Evolutionary conservation across 2,329 filamentous ascomycete species (phyloP), one percentile per base, ranked within the genome.

Genomic region (Claviceps sp.): DNA sequence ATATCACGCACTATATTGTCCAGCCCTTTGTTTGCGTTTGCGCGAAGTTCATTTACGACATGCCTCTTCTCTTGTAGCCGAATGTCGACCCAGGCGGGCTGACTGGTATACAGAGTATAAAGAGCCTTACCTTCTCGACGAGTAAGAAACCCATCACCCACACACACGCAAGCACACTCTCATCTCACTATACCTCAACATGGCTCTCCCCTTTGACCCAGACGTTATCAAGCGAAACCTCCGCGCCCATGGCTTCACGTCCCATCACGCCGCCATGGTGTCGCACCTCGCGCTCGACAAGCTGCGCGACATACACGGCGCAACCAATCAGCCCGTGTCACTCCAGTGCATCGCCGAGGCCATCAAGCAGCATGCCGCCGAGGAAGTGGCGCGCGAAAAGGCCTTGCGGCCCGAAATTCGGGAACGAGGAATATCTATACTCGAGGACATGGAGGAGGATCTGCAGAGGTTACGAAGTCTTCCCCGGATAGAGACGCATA

Each of bases 271-370:
- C 20, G 55, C 56, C 9, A 52, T 58, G 24, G 56, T 63, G 37
- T 50, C 57, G 2, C 52, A 59, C 40, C 42, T 63, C 18, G 60
- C 56, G 7, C 55, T 59, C 20, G 42, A 56, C 44, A 51, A 58
- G 53, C 50, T 60, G 3, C 57, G 57, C 24, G 53, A 56, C 34
- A 51, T 59, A 24, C 47, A 56, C 37, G 22, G 34, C 14, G 34
- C 43, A 42, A 34, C 40, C 51, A 20, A 48, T n/a, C 30, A 53
- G 51, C 53, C 56, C 9, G 52, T 59, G 3, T 55, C 59, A 14
- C 47, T 54, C 14, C 45, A 54, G 11, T 51, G 59, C 37, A 48
- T 63, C 11, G 56, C 55, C 18, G 53, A 58, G 24, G 57, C 57
- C 11, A 58, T 63, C 50, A 57, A 55, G 46, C 47, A 56, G 14